Conservation (phyloP, 2,329 filamentous ascomycete species). For the Colletotrichum gloeosporioides region DNA sequence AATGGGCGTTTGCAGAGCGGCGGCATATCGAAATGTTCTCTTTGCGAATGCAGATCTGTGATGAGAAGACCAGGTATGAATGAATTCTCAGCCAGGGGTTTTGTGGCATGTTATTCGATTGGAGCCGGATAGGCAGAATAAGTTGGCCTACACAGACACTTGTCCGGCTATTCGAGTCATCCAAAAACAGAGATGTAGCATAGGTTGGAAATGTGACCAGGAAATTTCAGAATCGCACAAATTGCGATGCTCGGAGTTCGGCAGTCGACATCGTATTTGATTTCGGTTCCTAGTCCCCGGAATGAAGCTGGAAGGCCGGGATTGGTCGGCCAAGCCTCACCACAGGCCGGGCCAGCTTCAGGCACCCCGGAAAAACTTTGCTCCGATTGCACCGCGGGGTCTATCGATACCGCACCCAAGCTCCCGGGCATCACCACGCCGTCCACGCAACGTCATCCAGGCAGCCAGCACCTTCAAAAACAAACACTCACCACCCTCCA, state of each 20-base stretch:
- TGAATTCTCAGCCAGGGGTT: rapidly evolving
- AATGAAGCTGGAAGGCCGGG: not conserved
- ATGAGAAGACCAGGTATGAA: not conserved
- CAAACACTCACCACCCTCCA: not conserved
- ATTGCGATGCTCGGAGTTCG: not conserved
- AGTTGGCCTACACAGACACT: rapidly evolving
- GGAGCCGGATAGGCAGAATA: too few relatives aligned
- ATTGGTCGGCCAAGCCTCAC: not conserved
- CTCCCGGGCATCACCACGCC: not conserved
- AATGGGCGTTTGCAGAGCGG: not conserved
- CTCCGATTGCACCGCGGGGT: not conserved
- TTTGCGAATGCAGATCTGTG: not conserved
- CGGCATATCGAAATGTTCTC: not conserved
- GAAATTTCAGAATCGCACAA: not conserved
- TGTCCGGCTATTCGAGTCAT: not conserved
- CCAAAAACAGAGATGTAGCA: not conserved
- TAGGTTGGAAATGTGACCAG: not conserved
- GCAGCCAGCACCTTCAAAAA: not conserved
- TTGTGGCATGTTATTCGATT: not conserved
- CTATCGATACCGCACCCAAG: constrained; percentile 8
- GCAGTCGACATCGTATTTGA: not conserved
- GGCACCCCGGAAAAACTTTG: not conserved
- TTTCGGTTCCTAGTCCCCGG: not conserved
- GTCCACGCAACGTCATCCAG: not conserved
- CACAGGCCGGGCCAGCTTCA: not conserved